Evolutionary conservation across 441 rosid species (phyloP), one percentile per base, ranked within the genome.

Genomic region (Populus hybrid): DNA sequence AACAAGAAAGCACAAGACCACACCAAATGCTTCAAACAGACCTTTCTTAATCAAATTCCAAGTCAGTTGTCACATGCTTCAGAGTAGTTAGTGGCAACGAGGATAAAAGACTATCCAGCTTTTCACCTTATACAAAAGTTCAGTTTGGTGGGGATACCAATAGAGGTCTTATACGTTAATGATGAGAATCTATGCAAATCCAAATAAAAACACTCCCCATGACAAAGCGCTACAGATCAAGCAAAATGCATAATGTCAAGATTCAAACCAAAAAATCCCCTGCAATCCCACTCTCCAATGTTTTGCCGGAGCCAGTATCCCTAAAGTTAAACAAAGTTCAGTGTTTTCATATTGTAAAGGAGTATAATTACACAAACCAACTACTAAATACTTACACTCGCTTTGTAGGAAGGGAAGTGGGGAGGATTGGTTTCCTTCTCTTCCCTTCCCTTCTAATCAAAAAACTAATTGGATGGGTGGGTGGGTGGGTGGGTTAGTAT

Each of bases 21-120:
- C 74, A 21, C 67, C 70, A 40, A 40, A 26, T 12, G 30, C 36
- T 65, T 70, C 73, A 69, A 69, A 30, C 34, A 73, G 36, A 70
- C 10, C 34, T 42, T 78, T 66, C 57, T 46, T 46, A 46, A 46
- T 46, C 57, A 46, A 46, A 46, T 46, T 46, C 57, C 57, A 14
- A 46, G 57, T 46, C 19, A 14, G 19, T 46, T 46, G 57, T 46
- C 57, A 46, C 19, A 14, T 46, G 57, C 57, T 46, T 46, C 57
- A 14, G 57, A 46, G 57, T 5, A 46, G 57, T 46, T 46, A 46
- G 57, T 46, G 57, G 19, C 57, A 46, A 14, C 57, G 19, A 46
- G 57, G 57, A 46, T 46, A 14, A 46, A 46, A 46, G 57, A 46
- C 57, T 46, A 46, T 46, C 57, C 19, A 46, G 57, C 57, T 46